Conservation (phyloP, 208 protist genomes). For the Trypanosomatidae sp. region DNA sequence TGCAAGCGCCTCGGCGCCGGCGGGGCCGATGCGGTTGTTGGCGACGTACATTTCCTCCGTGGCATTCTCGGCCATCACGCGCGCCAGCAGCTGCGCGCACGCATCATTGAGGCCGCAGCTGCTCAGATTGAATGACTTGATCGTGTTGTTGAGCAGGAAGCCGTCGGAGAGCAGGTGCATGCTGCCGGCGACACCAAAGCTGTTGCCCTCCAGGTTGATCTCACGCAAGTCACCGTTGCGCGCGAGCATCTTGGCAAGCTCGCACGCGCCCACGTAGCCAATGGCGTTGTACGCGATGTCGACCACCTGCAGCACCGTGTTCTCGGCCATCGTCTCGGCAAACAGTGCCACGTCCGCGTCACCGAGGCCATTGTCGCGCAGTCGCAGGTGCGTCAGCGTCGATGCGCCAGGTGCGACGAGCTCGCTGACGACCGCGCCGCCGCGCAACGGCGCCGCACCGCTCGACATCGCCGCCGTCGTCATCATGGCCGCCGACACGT, state of each 20-base stretch:
- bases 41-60: constrained; percentile 83
- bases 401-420: constrained; percentile 36
- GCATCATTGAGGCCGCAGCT: constrained; percentile 66
- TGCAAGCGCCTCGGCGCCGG: constrained; percentile 63
- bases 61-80: constrained; percentile 76
- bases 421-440: constrained; percentile 47
- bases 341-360: constrained; percentile 65
- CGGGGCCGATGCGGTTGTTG: constrained; percentile 73
- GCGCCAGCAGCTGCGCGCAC: constrained; percentile 41
- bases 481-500: no score
- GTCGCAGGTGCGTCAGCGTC: constrained; percentile 23
- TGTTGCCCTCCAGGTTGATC: constrained; percentile 86
- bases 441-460: constrained; percentile 8
- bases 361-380: constrained; percentile 60
- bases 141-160: constrained; percentile 79
- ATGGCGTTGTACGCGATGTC: constrained; percentile 86
- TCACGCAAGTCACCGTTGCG: constrained; percentile 72
- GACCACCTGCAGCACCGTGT: constrained; percentile 53
- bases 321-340: constrained; percentile 56
- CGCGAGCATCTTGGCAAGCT: constrained; percentile 56
- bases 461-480: background rate
- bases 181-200: constrained; percentile 45
- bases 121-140: constrained; percentile 79
- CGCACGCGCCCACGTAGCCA: constrained; percentile 51
- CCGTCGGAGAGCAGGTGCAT: constrained; percentile 54